These are phyloP conservation scores for Nicotiana otophora DNA, from an alignment of 257 asterid species.

Conservation along the genomic window DNA sequence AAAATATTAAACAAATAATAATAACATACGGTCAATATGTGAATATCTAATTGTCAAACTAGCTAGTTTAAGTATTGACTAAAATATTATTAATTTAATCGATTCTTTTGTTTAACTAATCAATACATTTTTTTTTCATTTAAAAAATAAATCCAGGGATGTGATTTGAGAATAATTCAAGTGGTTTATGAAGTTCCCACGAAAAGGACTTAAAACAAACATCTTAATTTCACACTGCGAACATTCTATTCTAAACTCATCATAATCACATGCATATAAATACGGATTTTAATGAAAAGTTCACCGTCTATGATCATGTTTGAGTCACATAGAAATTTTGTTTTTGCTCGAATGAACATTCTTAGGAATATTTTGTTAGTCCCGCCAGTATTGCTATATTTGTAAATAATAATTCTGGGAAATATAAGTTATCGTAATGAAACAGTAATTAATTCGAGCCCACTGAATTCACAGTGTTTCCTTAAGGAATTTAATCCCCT, in stretches of 20 bases:
- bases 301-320: too few relatives aligned
- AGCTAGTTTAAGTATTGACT: not conserved
- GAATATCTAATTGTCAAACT: not conserved
- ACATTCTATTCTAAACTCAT: not conserved
- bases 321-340: too few relatives aligned
- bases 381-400: too few relatives aligned
- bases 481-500: too few relatives aligned
- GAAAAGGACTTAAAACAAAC: not conserved
- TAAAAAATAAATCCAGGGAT: not conserved
- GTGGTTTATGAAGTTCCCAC: not conserved
- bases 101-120: not conserved
- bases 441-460: too few relatives aligned
- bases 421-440: too few relatives aligned
- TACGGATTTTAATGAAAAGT: too few relatives aligned
- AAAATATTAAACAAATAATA: not conserved
- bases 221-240: not conserved
- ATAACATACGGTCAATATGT: not conserved
- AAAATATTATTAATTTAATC: not conserved
- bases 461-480: too few relatives aligned
- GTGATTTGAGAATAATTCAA: not conserved
- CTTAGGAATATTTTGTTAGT: too few relatives aligned
- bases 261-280: too few relatives aligned
- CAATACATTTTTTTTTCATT: not conserved
- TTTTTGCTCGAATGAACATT: too few relatives aligned
- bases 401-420: too few relatives aligned